Percentiles rank a stretch among this genome's conserved stretches.
phyloP scores from a whole-genome alignment of 2,329 filamentous ascomycete genomes.

The Stenocarpella maydis region DNA sequence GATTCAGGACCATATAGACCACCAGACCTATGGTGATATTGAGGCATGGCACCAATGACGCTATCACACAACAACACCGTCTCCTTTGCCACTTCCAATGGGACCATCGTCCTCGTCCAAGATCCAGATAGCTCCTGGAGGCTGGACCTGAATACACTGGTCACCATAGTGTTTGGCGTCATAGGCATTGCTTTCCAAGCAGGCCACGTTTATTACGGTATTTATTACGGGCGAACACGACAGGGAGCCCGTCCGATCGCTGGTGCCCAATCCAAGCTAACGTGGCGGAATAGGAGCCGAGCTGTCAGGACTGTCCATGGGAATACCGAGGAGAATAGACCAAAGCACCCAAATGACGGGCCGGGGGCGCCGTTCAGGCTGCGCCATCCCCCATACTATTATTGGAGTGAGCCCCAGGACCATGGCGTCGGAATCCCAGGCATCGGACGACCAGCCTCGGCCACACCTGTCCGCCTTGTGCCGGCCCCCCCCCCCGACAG shows the following conservation, averaged over 20 bases:
- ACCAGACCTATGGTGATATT: accelerated
- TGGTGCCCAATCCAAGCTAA: not conserved
- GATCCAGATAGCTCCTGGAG: not conserved
- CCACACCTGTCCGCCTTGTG: not conserved
- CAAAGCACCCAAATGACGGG: not conserved
- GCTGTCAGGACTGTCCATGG: too few species aligned
- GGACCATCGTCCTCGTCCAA: not conserved
- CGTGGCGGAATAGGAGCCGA: not conserved
- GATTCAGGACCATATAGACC: too few species aligned
- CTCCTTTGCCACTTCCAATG: not conserved
- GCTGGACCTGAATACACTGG: constrained; percentile 21
- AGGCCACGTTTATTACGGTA: not conserved
- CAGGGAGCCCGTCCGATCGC: not conserved
- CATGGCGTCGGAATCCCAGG: not conserved
- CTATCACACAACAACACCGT: not conserved
- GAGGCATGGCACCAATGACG: not conserved
- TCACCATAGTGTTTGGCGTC: constrained; percentile 13
- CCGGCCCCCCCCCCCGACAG: not conserved
- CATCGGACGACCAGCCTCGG: not conserved
- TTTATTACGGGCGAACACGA: not conserved
- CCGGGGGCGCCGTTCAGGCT: not conserved
- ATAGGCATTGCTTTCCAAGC: not conserved
- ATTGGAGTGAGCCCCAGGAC: not conserved
- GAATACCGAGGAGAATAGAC: not conserved
- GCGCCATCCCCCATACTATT: not conserved